Conservation (phyloP, 2,329 filamentous ascomycete genomes). For the Penicillium verrucosum region DNA sequence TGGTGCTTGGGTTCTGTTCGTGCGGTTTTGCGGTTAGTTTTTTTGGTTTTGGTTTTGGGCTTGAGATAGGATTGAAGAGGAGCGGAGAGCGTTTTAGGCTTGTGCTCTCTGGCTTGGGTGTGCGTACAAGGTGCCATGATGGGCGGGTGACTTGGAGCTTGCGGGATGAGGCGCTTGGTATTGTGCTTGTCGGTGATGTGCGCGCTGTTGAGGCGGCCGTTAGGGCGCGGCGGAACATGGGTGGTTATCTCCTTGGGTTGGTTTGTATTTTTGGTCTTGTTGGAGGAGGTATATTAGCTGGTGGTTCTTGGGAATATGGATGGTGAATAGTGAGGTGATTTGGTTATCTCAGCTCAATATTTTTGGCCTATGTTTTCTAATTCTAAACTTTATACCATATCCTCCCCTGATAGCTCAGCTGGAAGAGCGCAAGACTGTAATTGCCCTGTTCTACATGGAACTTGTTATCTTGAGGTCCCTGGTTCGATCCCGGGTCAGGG, state of each 20-base stretch:
- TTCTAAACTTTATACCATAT: rapidly evolving
- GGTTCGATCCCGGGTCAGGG: slow-evolving; percentile 5
- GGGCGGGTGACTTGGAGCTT: slow-evolving; percentile 11
- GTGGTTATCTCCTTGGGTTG: neutral
- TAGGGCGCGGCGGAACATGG: slow-evolving; percentile 17
- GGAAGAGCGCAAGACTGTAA: slow-evolving; percentile 6
- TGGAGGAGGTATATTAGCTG: neutral
- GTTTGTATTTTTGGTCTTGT: neutral
- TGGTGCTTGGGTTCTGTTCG: neutral
- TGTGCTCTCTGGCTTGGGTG: neutral
- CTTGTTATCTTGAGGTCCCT: slow-evolving; percentile 4
- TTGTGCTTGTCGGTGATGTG: slow-evolving; percentile 4
- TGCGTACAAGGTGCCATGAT: slow-evolving; percentile 19
- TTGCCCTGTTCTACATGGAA: neutral
- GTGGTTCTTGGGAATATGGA: neutral
- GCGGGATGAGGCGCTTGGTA: slow-evolving; percentile 1
- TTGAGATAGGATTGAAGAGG: neutral
- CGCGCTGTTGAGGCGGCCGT: slow-evolving; percentile 15
- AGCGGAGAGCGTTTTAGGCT: neutral
- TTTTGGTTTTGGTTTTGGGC: neutral
- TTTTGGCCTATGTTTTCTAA: neutral
- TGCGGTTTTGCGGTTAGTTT: neutral
- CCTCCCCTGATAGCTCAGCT: slow-evolving; percentile 6
- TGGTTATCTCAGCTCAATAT: neutral
- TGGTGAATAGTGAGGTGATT: neutral